phyloP scores from a whole-genome alignment of 2,329 filamentous ascomycete species.

The Ceratocystis destructans region DNA sequence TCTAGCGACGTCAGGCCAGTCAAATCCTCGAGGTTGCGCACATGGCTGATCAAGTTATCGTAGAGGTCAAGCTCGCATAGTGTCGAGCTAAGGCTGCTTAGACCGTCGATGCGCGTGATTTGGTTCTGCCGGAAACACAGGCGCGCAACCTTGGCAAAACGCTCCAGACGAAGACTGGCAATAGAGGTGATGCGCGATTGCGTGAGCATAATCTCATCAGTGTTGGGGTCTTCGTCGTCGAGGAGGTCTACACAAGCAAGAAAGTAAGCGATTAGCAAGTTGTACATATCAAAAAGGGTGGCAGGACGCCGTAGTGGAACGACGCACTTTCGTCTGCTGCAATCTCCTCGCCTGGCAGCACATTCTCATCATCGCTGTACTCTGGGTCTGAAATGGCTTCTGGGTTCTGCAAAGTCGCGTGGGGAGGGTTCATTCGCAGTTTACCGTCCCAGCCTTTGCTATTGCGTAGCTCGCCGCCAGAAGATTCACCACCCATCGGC shows the following conservation, averaged over 20 bases:
- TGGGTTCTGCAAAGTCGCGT: slow-evolving; percentile 54
- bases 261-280: background rate
- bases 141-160: slow-evolving; percentile 62
- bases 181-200: slow-evolving; percentile 75
- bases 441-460: slow-evolving; percentile 75
- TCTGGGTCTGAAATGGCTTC: slow-evolving; percentile 75
- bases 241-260: slow-evolving; percentile 38
- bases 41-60: slow-evolving; percentile 84
- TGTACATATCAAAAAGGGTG: background rate
- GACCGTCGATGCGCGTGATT: slow-evolving; percentile 66
- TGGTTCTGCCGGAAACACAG: slow-evolving; percentile 88
- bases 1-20: slow-evolving; percentile 66
- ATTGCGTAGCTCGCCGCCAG: slow-evolving; percentile 38
- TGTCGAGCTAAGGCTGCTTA: slow-evolving; percentile 49
- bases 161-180: slow-evolving; percentile 61
- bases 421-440: slow-evolving; percentile 45
- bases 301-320: background rate
- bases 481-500: slow-evolving; percentile 24
- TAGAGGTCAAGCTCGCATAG: slow-evolving; percentile 85
- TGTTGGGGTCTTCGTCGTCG: slow-evolving; percentile 45
- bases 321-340: slow-evolving; percentile 62
- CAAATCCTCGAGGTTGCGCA: slow-evolving; percentile 69
- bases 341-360: slow-evolving; percentile 59
- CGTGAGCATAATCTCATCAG: slow-evolving; percentile 75
- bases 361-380: slow-evolving; percentile 59